phyloP scores from a whole-genome alignment of 2,329 filamentous ascomycete species.

The Sclerotinia glacialis region DNA sequence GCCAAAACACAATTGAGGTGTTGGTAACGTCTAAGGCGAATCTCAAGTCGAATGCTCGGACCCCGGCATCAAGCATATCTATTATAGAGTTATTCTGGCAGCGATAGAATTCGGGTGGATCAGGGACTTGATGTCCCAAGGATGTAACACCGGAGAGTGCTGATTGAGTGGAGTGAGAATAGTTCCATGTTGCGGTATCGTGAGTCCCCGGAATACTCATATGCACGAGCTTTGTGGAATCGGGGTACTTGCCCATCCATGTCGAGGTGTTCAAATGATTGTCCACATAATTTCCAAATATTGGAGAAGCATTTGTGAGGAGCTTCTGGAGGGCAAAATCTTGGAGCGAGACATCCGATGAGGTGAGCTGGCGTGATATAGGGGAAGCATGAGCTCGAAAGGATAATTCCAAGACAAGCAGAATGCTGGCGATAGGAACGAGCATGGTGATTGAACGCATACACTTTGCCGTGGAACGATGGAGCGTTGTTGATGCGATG shows the following conservation, averaged over 20 bases:
- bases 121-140: constrained; percentile 40
- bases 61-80: constrained; percentile 46
- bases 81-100: constrained; percentile 45
- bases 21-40: constrained; percentile 49
- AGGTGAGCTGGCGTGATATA: background rate
- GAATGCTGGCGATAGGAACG: background rate
- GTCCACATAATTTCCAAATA: constrained; percentile 43
- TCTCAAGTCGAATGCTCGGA: constrained; percentile 51
- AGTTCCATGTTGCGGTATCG: constrained; percentile 53
- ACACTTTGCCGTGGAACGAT: too few species aligned
- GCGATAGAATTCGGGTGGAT: constrained; percentile 40
- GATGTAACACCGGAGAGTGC: constrained; percentile 43
- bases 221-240: constrained; percentile 45
- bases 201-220: constrained; percentile 52
- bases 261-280: constrained; percentile 35
- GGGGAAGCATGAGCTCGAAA: constrained; percentile 1
- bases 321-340: constrained; percentile 45
- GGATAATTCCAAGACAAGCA: background rate
- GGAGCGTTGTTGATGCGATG: background rate
- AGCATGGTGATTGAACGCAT: background rate
- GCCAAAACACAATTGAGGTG: constrained; percentile 49
- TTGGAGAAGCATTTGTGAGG: constrained; percentile 43
- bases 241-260: constrained; percentile 49
- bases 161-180: constrained; percentile 45
- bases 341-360: constrained; percentile 31